Conservation (phyloP, 2,329 filamentous ascomycete species). For the Stemphylium lycopersici region DNA sequence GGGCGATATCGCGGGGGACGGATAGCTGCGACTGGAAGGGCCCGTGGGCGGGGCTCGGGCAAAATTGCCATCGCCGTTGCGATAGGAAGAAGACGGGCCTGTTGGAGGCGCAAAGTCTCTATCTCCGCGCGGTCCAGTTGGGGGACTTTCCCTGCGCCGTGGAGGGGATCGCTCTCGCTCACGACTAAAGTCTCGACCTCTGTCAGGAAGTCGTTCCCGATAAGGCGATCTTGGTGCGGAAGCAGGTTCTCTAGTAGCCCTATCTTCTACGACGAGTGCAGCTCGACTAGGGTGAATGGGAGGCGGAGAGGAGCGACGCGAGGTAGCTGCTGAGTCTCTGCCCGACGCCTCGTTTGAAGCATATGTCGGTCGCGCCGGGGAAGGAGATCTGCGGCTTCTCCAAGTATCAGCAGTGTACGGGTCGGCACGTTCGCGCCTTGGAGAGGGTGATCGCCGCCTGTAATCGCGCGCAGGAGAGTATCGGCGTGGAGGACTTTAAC, state of each 20-base stretch:
- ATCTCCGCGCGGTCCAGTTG: slow-evolving; percentile 44
- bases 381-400: slow-evolving; percentile 61
- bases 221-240: slow-evolving; percentile 44
- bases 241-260: slow-evolving; percentile 33
- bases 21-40: slow-evolving; percentile 45
- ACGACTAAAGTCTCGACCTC: slow-evolving; percentile 34
- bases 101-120: slow-evolving; percentile 47
- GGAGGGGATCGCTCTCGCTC: slow-evolving; percentile 44
- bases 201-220: slow-evolving; percentile 43
- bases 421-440: slow-evolving; percentile 58
- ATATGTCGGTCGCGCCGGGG: slow-evolving; percentile 48
- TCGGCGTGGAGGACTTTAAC: slow-evolving; percentile 42
- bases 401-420: slow-evolving; percentile 56
- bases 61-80: slow-evolving; percentile 46
- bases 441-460: slow-evolving; percentile 61
- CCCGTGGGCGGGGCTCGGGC: slow-evolving; percentile 48
- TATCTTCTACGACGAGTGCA: slow-evolving; percentile 47
- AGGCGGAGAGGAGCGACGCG: slow-evolving; percentile 66
- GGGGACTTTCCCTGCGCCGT: slow-evolving; percentile 47
- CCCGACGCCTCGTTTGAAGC: slow-evolving; percentile 58
- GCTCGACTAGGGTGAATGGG: slow-evolving; percentile 61
- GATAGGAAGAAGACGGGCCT: slow-evolving; percentile 44
- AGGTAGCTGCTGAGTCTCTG: slow-evolving; percentile 62
- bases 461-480: slow-evolving; percentile 54
- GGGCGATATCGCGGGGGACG: slow-evolving; percentile 48